phyloP scores from a whole-genome alignment of 2,329 filamentous ascomycete species.

The Nemania bipapillata region DNA sequence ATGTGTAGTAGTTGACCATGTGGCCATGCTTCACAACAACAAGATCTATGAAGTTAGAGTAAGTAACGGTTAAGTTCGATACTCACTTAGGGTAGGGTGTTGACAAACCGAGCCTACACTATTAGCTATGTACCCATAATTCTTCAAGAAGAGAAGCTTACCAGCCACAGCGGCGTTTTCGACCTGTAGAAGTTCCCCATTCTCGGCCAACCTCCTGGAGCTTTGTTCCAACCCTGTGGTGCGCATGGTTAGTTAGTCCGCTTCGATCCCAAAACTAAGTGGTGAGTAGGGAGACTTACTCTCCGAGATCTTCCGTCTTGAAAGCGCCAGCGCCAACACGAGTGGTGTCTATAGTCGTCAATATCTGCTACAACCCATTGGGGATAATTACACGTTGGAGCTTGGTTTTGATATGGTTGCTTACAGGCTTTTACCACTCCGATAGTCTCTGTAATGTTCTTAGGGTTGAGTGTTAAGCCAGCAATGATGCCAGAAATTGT shows the following conservation, averaged over 20 bases:
- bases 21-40: neutral
- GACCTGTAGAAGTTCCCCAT: slow-evolving; percentile 58
- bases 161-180: slow-evolving; percentile 45
- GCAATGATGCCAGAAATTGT: neutral
- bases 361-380: too few relatives aligned
- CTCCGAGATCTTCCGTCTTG: slow-evolving; percentile 1
- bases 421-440: slow-evolving; percentile 1
- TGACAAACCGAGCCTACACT: neutral
- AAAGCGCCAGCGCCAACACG: slow-evolving; percentile 5
- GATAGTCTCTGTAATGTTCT: neutral
- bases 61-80: slow-evolving; percentile 6
- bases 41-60: neutral
- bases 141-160: slow-evolving; percentile 40
- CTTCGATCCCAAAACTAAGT: too few relatives aligned
- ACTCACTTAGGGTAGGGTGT: neutral
- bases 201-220: slow-evolving; percentile 54
- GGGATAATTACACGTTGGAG: too few relatives aligned
- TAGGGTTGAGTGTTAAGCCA: neutral
- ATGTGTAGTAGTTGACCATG: slow-evolving; percentile 34
- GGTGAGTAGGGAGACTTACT: neutral
- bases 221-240: slow-evolving; percentile 45
- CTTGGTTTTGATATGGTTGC: too few relatives aligned
- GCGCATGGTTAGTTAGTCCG: neutral
- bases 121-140: slow-evolving; percentile 20
- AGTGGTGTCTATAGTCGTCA: neutral